Evolutionary conservation across 805 yeast genomes (phyloP), one percentile per base, ranked within the genome.

Genomic region (Starmerella apicola): DNA sequence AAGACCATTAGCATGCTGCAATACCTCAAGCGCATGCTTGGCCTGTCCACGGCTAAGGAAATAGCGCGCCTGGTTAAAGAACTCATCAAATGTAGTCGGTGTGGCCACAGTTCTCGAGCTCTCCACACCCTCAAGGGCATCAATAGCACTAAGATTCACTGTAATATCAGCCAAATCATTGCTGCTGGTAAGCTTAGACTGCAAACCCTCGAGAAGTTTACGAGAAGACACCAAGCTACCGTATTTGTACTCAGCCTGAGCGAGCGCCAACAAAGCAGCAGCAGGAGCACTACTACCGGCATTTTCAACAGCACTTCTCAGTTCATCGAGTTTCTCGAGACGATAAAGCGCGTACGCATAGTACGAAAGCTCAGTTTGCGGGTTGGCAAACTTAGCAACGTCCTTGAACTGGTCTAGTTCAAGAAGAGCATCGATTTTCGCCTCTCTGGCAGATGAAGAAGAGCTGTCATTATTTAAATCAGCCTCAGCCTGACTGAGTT

Each of bases 141-240:
- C 54, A 53, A 76, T 81, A 9, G 81, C 72, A 19, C 72, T 58
- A n/a, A 74, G 67, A 54, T 80, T 80, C 32, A 76, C 77, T 22
- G 64, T 52, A 40, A 77, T 54, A 55, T 78, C 86, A 27, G 64
- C 51, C 18, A 50, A 51, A 48, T 69, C 78, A 39, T 68, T 71
- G 32, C 59, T 61, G 6, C 36, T 29, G 65, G 53, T 42, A 72
- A 58, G 4, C 60, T 60, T 27, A 57, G 57, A 52, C 72, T 76
- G 22, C 20, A 21, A 21, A 6, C 17, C 12, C 17, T 23, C 25
- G 16, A 43, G 29, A 3, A 74, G 37, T 6, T 54, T 51, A 43
- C 67, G 58, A 0, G 83, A 71, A 23, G 64, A 58, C 2, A 34
- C 46, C 32, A 58, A 51, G 28, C 64, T 56, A 12, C 77, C 79